These are phyloP conservation scores for Nectriaceae sp. DNA, from an alignment of 2,329 filamentous ascomycete genomes.

Conservation along the genomic window DNA sequence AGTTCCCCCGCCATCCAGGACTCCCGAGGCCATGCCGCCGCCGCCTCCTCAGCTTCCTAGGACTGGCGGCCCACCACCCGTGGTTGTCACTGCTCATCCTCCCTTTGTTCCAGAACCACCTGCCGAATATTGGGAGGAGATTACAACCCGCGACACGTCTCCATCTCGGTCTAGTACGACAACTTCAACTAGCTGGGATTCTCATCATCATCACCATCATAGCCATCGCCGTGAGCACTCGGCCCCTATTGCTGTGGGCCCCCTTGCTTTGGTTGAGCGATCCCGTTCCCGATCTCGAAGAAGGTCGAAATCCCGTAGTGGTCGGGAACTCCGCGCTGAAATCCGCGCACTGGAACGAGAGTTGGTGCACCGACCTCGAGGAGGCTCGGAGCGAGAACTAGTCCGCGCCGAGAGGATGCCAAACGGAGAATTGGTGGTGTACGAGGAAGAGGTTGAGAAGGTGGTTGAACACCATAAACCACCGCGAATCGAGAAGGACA, in stretches of 20 bases:
- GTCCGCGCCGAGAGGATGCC: constrained; percentile 58
- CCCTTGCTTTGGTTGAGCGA: constrained; percentile 42
- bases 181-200: constrained; percentile 36
- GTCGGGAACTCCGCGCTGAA: constrained; percentile 71
- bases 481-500: constrained; percentile 80
- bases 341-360: constrained; percentile 68
- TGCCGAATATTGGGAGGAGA: constrained; percentile 47
- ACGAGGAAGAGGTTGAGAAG: constrained; percentile 60
- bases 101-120: constrained; percentile 22
- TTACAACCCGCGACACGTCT: constrained; percentile 51
- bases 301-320: constrained; percentile 42
- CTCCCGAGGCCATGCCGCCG: constrained; percentile 9
- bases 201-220: constrained; percentile 29
- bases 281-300: constrained; percentile 44
- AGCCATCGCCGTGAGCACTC: constrained; percentile 30
- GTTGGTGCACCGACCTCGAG: constrained; percentile 38
- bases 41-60: constrained; percentile 12
- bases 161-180: constrained; percentile 45
- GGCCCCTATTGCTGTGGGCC: constrained; percentile 15
- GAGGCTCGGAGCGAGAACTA: constrained; percentile 50
- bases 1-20: constrained; percentile 3
- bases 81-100: constrained; percentile 36
- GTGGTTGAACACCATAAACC: constrained; percentile 56
- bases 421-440: constrained; percentile 65
- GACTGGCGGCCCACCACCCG: constrained; percentile 22